Evolutionary conservation across 2,329 filamentous ascomycete species (phyloP).

Genomic region (Alternaria ethzedia): DNA sequence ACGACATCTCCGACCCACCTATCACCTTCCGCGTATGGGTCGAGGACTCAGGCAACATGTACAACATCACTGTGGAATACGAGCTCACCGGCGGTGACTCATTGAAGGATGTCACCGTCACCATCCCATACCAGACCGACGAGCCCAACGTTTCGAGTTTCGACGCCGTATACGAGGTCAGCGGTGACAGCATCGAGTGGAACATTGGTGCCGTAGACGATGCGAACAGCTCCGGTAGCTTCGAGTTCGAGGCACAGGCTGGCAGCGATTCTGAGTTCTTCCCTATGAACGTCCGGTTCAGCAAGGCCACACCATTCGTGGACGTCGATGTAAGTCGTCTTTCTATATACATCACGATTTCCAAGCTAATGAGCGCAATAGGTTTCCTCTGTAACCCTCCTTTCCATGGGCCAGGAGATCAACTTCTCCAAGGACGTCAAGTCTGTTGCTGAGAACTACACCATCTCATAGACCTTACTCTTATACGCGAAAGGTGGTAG

Average conservation of each 20-base stretch:
- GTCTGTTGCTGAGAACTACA: conserved; percentile 76
- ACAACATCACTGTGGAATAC: conserved; percentile 93
- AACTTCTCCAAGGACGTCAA: conserved; percentile 83
- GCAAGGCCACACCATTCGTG: conserved; percentile 83
- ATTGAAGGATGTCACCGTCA: conserved; percentile 83
- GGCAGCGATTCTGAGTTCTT: conserved; percentile 94
- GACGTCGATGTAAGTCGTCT: conserved; percentile 83
- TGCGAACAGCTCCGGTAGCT: conserved; percentile 81
- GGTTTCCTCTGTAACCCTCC: conserved; percentile 72
- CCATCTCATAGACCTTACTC: conserved; percentile 66
- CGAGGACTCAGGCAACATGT: conserved; percentile 83
- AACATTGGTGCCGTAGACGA: conserved; percentile 85
- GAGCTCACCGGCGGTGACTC: conserved; percentile 82
- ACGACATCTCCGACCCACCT: conserved; percentile 80
- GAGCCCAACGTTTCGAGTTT: conserved; percentile 92
- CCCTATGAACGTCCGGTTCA: conserved; percentile 92
- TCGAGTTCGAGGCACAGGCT: conserved; percentile 93
- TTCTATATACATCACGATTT: too few species aligned
- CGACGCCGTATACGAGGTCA: conserved; percentile 92
- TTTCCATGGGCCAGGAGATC: conserved; percentile 79
- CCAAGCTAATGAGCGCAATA: conserved; percentile 44
- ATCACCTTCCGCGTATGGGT: conserved; percentile 99
- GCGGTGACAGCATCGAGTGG: conserved; percentile 93
- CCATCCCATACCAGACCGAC: conserved; percentile 82
- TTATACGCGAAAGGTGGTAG: not conserved